Percentiles rank a stretch among this genome's conserved stretches.
phyloP scores from a whole-genome alignment of 2,329 filamentous ascomycete species.

The Colletotrichum trifolii region DNA sequence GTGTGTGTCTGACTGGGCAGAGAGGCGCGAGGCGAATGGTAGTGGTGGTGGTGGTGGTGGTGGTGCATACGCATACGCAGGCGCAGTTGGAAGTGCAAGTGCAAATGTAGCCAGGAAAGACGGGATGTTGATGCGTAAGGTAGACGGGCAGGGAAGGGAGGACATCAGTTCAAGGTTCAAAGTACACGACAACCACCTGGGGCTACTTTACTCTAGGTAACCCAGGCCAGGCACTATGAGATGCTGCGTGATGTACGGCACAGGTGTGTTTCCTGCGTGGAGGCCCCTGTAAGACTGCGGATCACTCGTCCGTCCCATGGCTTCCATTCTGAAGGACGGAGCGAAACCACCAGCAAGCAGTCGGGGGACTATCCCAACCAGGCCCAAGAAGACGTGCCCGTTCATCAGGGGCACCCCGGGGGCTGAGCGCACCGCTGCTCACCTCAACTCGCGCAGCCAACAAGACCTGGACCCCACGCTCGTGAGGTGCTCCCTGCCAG shows the following conservation, averaged over 20 bases:
- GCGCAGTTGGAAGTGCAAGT: neutral
- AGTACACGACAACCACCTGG: neutral
- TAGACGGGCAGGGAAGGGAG: neutral
- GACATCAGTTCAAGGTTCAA: neutral
- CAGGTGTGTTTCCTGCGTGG: neutral
- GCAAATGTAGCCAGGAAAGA: conserved; percentile 18
- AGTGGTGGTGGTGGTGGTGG: conserved; percentile 23
- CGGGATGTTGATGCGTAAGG: conserved; percentile 22
- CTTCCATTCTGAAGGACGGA: no score
- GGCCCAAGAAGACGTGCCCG: no score
- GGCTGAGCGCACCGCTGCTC: no score
- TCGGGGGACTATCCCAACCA: no score
- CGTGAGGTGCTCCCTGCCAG: no score
- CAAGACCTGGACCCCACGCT: no score
- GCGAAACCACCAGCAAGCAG: no score
- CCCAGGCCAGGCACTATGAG: no score
- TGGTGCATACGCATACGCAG: neutral
- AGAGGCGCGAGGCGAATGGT: conserved; percentile 3
- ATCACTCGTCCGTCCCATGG: neutral
- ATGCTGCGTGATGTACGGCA: neutral
- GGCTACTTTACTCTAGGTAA: no score
- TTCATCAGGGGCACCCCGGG: no score
- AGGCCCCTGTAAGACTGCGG: neutral
- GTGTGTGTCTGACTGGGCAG: conserved; percentile 26
- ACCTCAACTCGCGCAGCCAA: no score